Base-by-base conservation (phyloP, 2,329 filamentous ascomycete genomes). In the Endoconidiophora laricicola region DNA sequence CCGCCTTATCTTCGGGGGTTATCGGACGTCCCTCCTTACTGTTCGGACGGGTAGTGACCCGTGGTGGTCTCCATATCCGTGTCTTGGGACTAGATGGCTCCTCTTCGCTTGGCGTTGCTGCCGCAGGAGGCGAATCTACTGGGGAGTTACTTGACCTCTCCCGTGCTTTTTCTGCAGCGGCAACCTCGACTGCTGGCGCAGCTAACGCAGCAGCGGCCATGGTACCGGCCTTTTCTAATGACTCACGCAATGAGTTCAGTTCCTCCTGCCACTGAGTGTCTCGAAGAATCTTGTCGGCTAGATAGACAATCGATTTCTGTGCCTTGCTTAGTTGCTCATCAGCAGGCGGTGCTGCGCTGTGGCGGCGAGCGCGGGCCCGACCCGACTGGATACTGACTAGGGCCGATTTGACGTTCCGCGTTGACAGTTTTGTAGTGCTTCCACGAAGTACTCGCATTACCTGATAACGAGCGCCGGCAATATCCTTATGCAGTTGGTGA, bases 251-350 rank as follows among this genome's bases (percentile, higher is more conserved):
- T 16, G 40, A 29, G 12, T 41, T 38, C 6, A 52, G 18, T 18
- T 52, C 50, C 18, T 52, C 50, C 3, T n/a, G 6, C 50, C 50
- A 52, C 14, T 20, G 16, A 23, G 41, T 44, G 18, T 52, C 50
- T 3, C 50, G 50, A 10, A 52, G 41, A 26, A 52, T 41, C 36
- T 48, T 48, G 37, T 52, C 50, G n/a, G 44, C 42, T 5, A 52
- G 36, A 10, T 42, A 23, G n/a, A 48, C 40, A 18, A 52, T 26
- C 3, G 41, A 48, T 26, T 48, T 48, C 36, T 52, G 50, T 3
- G 44, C 50, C 37, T 52, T 52, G 45, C 42, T 52, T 6, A 52
- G 46, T 16, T 52, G 50, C 26, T 52, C 45, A 14, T 52, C 50
- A 14, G 50, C 50, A 2, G 50, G 50, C 14, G 50, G 50, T 22